These are phyloP conservation scores for Hymenoscyphus salicellus DNA, from an alignment of 2,329 filamentous ascomycete genomes.

Conservation along the genomic window DNA sequence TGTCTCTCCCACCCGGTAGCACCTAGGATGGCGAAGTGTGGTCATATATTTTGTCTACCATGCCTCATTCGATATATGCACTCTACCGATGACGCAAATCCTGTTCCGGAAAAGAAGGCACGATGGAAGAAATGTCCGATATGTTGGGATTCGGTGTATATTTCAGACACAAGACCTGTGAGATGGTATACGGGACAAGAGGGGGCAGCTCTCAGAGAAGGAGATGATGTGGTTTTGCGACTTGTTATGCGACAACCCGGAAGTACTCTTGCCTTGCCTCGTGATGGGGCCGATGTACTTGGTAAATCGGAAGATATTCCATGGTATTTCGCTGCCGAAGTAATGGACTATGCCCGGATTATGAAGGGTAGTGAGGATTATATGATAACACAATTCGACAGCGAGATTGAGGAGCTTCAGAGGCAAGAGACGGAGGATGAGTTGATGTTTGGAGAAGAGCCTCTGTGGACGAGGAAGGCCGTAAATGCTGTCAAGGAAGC, in stretches of 20 bases:
- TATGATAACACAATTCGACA: slow-evolving; percentile 75
- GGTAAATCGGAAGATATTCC: slow-evolving; percentile 74
- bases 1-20: slow-evolving; percentile 91
- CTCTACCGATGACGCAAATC: slow-evolving; percentile 65
- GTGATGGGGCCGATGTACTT: slow-evolving; percentile 70
- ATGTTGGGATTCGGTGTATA: slow-evolving; percentile 88
- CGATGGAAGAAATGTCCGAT: slow-evolving; percentile 95
- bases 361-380: slow-evolving; percentile 94
- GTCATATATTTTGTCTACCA: slow-evolving; percentile 93
- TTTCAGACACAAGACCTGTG: slow-evolving; percentile 85
- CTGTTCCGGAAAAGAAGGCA: slow-evolving; percentile 62
- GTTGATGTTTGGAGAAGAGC: slow-evolving; percentile 84
- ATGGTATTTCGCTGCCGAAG: slow-evolving; percentile 92
- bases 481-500: slow-evolving; percentile 69
- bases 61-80: slow-evolving; percentile 97
- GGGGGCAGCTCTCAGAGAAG: slow-evolving; percentile 72
- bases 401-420: slow-evolving; percentile 71
- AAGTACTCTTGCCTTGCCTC: slow-evolving; percentile 82
- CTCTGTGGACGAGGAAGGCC: slow-evolving; percentile 88
- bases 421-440: slow-evolving; percentile 85
- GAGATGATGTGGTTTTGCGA: slow-evolving; percentile 84
- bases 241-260: slow-evolving; percentile 77
- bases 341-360: slow-evolving; percentile 88
- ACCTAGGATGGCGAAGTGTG: slow-evolving; percentile 93
- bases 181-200: slow-evolving; percentile 91